Evolutionary conservation across 1,284 basidiomycete species (phyloP).

Genomic region (Thecaphora frezii): DNA sequence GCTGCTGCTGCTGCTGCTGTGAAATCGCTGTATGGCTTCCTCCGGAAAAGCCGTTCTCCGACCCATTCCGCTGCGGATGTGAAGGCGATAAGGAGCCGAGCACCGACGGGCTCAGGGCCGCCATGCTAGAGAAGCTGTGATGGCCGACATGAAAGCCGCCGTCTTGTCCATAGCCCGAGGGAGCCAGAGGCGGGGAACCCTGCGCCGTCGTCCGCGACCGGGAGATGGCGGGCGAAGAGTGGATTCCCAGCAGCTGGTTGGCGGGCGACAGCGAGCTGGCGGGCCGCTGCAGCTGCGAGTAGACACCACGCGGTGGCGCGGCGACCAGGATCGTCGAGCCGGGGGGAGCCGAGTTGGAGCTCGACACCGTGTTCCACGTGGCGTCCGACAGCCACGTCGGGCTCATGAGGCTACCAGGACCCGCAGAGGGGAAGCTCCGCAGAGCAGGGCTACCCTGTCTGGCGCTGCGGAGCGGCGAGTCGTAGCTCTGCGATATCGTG

Average conservation of each 20-base stretch:
- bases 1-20: too few species aligned
- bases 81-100: neutral
- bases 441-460: neutral
- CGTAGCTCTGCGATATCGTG: neutral
- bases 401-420: neutral
- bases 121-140: neutral
- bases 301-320: slow-evolving; percentile 14
- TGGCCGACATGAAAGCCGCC: neutral
- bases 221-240: neutral
- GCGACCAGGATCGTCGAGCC: slow-evolving; percentile 36
- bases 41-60: too few species aligned
- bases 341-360: slow-evolving; percentile 19
- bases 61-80: neutral
- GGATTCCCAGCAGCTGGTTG: neutral
- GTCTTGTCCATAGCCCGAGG: neutral
- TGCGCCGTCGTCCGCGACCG: neutral
- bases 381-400: slow-evolving; percentile 36
- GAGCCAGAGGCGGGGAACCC: neutral
- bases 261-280: neutral
- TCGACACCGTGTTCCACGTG: slow-evolving; percentile 23
- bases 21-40: too few species aligned
- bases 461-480: neutral
- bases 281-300: neutral
- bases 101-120: neutral
- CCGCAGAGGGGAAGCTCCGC: neutral